phyloP scores from a whole-genome alignment of 257 asterid genomes.

The Solanum appendiculatum region DNA sequence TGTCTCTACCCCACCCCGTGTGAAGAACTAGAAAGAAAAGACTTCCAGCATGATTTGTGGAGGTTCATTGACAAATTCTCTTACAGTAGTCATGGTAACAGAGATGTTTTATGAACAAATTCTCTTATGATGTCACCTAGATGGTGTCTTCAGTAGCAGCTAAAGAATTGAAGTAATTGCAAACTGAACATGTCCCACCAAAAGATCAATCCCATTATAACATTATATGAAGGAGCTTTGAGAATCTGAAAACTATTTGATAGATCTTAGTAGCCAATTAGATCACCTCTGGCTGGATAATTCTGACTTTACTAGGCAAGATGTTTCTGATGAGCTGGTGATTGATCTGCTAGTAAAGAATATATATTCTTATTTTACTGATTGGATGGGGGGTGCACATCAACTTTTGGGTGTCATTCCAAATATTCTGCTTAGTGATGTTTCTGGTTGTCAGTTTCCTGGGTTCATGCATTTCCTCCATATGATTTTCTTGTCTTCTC shows the following conservation, averaged over 20 bases:
- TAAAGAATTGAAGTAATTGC: not conserved
- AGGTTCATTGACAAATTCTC: not conserved
- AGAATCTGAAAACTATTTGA: not conserved
- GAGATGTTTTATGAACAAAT: not conserved
- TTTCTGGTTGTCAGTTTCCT: not conserved
- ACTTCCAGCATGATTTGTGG: not conserved
- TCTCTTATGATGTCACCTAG: not conserved
- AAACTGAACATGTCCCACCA: not conserved
- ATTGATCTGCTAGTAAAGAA: not conserved
- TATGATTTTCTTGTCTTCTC: not conserved
- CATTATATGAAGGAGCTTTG: not conserved
- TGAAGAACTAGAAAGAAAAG: not conserved
- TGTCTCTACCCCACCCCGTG: not conserved
- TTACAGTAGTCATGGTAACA: not conserved
- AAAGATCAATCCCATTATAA: not conserved
- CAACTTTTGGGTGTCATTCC: not conserved
- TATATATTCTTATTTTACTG: not conserved
- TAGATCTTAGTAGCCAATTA: not conserved
- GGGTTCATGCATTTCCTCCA: not conserved
- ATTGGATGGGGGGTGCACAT: not conserved
- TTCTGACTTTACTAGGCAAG: not conserved
- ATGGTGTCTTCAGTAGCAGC: not conserved
- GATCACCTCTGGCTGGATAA: not conserved
- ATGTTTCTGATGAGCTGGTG: not conserved
- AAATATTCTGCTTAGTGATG: not conserved